Percentiles rank a stretch among this genome's conserved stretches.
Conservation (phyloP, 116 monocot genomes). For the Papilionanthe hybrid region DNA sequence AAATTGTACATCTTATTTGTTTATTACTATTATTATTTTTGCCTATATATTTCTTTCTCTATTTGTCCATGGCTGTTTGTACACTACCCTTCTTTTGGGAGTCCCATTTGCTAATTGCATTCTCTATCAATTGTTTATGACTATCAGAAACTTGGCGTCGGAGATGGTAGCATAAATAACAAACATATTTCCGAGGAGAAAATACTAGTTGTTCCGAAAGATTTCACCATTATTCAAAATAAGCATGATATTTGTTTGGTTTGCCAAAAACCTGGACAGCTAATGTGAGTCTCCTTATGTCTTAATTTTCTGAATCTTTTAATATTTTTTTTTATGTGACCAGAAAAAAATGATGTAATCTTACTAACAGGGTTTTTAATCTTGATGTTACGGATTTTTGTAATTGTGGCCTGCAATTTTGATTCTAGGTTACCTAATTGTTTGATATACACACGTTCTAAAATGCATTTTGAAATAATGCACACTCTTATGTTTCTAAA, state of each 20-base stretch:
- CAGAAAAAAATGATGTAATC: background rate
- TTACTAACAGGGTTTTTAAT: background rate
- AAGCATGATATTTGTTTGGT: constrained; percentile 30
- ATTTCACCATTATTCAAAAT: background rate
- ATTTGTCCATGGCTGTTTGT: background rate
- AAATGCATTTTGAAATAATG: too few species aligned
- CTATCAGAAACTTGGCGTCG: background rate
- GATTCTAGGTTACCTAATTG: background rate
- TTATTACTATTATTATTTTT: background rate
- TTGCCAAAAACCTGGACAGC: constrained; percentile 45
- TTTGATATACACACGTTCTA: too few species aligned
- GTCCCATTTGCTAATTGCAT: background rate
- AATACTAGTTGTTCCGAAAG: too few species aligned
- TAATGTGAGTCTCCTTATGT: constrained; percentile 40
- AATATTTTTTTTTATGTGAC: background rate
- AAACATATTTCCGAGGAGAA: background rate
- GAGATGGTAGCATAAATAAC: background rate
- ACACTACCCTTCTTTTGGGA: background rate
- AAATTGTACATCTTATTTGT: background rate
- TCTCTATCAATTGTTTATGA: background rate
- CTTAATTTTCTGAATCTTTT: background rate
- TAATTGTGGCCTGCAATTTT: background rate
- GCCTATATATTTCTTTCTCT: background rate
- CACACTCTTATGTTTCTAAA: too few species aligned
- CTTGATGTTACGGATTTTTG: background rate